Percentiles rank a stretch among this genome's conserved stretches.
These are phyloP conservation scores for Barnettozyma siamensis DNA, from an alignment of 805 yeast species.

Conservation along the genomic window DNA sequence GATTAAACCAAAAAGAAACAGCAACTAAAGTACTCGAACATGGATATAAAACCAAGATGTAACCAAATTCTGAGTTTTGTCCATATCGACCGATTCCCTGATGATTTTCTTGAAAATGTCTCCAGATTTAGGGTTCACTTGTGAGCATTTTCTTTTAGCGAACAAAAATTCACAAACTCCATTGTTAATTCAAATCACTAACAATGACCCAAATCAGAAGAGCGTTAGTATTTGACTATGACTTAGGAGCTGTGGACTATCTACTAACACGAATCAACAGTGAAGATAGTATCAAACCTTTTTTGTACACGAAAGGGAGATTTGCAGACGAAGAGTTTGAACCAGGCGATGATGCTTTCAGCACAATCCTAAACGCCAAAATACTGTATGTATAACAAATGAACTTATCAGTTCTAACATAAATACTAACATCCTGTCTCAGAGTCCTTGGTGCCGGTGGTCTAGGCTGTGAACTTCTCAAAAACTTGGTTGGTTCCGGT, in stretches of 20 bases:
- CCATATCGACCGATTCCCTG: no score
- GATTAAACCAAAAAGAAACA: no score
- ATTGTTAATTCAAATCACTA: no score
- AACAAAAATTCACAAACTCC: no score
- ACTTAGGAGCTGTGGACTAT: not conserved
- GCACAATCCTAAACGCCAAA: conserved; percentile 23
- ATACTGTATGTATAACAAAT: conserved; percentile 25
- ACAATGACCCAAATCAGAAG: conserved; percentile 4
- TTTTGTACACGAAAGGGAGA: conserved; percentile 27
- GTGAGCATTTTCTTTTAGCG: no score
- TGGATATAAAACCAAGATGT: no score
- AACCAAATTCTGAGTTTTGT: no score
- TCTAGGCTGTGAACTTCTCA: conserved; percentile 84
- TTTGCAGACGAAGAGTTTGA: conserved; percentile 31
- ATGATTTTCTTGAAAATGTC: no score
- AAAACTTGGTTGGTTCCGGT: conserved; percentile 68
- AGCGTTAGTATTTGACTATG: conserved; percentile 6
- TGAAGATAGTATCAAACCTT: conserved; percentile 16
- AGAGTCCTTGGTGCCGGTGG: conserved; percentile 89
- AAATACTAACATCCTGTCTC: not conserved
- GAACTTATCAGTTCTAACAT: not conserved
- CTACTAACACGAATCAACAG: conserved; percentile 7
- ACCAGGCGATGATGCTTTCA: conserved; percentile 27
- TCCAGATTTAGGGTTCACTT: no score
- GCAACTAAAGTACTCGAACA: no score